Conservation (phyloP, 116 monocot species). For the Iris pallida region DNA sequence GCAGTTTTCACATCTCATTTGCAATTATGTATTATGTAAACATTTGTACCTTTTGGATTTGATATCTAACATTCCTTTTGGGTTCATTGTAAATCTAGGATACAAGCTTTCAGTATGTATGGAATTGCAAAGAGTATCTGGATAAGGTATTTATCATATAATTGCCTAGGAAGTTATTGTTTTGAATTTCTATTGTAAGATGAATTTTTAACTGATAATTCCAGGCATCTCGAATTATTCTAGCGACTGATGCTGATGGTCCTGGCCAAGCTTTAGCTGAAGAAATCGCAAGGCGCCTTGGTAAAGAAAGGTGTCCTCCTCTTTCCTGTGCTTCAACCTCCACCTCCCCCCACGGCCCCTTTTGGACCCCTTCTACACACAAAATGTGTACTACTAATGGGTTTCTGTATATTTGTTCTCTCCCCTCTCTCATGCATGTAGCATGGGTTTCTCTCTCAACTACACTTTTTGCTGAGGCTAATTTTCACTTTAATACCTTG, state of each 20-base stretch:
- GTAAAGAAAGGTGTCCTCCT: slow-evolving; percentile 17
- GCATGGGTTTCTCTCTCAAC: too few species aligned
- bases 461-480: too few species aligned
- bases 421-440: too few species aligned
- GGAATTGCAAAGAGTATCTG: slow-evolving; percentile 41
- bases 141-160: slow-evolving; percentile 12
- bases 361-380: too few species aligned
- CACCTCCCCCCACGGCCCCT: too few species aligned
- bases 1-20: too few species aligned
- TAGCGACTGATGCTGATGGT: slow-evolving; percentile 15
- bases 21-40: background rate
- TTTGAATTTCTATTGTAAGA: too few species aligned
- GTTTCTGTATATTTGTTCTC: too few species aligned
- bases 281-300: slow-evolving; percentile 16
- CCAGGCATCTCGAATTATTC: slow-evolving; percentile 13
- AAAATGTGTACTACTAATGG: too few species aligned
- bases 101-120: slow-evolving; percentile 41
- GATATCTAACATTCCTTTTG: slow-evolving; percentile 11
- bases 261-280: slow-evolving; percentile 14
- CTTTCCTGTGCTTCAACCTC: background rate
- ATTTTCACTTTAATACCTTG: too few species aligned
- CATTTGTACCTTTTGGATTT: background rate
- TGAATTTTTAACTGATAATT: background rate
- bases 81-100: slow-evolving; percentile 41
- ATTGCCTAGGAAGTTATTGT: background rate